Base-by-base conservation (phyloP, 495 filamentous ascomycete species). In the Clavariopsis aquatica region DNA sequence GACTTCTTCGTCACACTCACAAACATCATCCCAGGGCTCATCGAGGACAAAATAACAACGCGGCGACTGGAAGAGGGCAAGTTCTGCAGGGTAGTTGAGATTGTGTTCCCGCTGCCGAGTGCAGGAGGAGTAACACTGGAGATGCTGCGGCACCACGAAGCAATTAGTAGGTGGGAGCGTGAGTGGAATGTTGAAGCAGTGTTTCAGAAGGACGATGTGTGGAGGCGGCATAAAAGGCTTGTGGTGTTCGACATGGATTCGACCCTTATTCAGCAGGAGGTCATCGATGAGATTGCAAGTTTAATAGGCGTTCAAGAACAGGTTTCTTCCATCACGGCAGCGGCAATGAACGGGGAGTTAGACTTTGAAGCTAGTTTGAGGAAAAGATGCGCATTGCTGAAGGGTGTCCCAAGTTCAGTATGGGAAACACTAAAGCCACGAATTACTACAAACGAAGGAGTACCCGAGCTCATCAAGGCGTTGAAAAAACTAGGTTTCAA, bases 211-310 rank as follows among this genome's bases (percentile, higher is more conserved):
- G 88, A 92, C 64, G 83, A 79, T 29, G 79, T 90, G n/a, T 91
- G 86, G 79, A 83, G 88, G 45, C 82, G 85, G 23, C 82, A 92
- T 72, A 89, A 91, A 72, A 86, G 90, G 1, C 78, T 98, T 5
- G 92, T 90, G 1, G 86, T 96, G 26, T 98, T 98, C 69, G 94
- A 98, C 72, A 98, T 98, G 94, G 94, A 98, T 75, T 92, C 88
- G 63, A 98, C 94, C 0, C 81, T 98, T 59, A 97, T 98, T 68
- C 85, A 93, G 60, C 91, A 98, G 72, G 94, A 98, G 78, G 91
- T 96, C 23, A 96, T 98, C 70, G 94, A 98, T 70, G 86, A 97
- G 70, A 87, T 98, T 57, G 94, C 94, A 22, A 84, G 86, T 34
- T 86, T 86, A 29, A 85, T 94, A 55, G 89, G 89, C 47, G 82